Base-by-base conservation (phyloP, 202 grass and related monocot genomes). In the Setaria italica region DNA sequence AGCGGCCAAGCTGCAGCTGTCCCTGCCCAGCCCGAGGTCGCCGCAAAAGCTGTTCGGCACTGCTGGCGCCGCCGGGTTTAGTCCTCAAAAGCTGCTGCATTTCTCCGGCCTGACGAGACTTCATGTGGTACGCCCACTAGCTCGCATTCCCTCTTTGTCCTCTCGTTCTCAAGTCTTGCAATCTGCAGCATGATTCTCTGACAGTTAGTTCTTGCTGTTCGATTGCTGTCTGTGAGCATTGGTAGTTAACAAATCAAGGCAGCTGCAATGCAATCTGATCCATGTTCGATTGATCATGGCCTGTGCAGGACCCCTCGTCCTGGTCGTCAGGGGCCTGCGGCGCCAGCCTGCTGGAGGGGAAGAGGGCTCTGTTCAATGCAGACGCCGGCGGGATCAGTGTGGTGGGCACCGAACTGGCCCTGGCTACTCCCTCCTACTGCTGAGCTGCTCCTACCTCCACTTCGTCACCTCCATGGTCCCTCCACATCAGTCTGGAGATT, bases 21-120 rank as follows among this genome's bases (percentile, higher is more conserved):
- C 91, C 15, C 88, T 95, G 85, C 85, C 88, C 32, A 85, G 88
- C 73, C 91, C 91, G 37, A 92, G 76, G 51, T 91, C 93, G 74
- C 81, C 88, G 60, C 88, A 77, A 21, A 76, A 81, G 16, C 70
- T 62, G 58, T 81, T 80, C 64, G 32, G 48, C 37, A 43, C 69
- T 88, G 81, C 83, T 34, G 33, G 53, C 50, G 21, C 72, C 16
- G 48, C 29, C 32, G 79, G 79, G 32, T 75, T 68, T 29, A 82
- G n/a, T 21, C 76, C 46, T 35, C 80, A 50, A 42, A 55, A 65
- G 15, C 13, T 72, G 37, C 48, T 86, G 66, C 49, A 71, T 50
- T 80, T 84, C 80, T 20, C 88, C 9, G 86, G 86, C 84, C 83
- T 89, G 67, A 46, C 80, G 20, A 41, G 68, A 78, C 54, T 76